A percentile compares a stretch with the other conserved stretches of the same genome.
These are phyloP conservation scores for Schrenkiella parvula DNA, from an alignment of 345 rosid genomes.

Conservation along the genomic window DNA sequence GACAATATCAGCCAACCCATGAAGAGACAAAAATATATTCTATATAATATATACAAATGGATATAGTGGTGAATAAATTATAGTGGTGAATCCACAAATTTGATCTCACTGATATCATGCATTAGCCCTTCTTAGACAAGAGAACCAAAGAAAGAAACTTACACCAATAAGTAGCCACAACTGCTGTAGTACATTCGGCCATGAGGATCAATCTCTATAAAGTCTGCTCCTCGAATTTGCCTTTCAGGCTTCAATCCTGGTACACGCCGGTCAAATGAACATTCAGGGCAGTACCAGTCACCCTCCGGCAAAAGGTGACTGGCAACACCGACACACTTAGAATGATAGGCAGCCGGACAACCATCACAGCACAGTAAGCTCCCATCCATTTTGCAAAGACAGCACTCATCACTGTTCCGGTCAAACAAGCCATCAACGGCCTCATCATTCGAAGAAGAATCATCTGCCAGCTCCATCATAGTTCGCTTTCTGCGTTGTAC, in stretches of 20 bases:
- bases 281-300: conserved; percentile 98
- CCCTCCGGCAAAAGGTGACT: conserved; percentile 86
- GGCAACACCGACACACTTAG: conserved; percentile 88
- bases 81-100: conserved; percentile 7
- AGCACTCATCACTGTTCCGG: conserved; percentile 90
- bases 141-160: conserved; percentile 44
- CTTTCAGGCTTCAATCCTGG: conserved; percentile 52
- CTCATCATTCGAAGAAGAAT: conserved; percentile 51
- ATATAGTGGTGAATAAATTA: too few relatives aligned
- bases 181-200: conserved; percentile 72
- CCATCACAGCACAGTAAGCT: conserved; percentile 95
- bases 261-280: conserved; percentile 54
- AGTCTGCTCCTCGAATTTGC: conserved; percentile 83
- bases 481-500: conserved; percentile 51
- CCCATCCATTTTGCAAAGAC: conserved; percentile 97
- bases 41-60: too few relatives aligned
- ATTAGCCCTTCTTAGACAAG: conserved; percentile 13
- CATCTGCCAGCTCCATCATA: conserved; percentile 43
- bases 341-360: conserved; percentile 98
- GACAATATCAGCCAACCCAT: conserved; percentile 21
- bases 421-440: conserved; percentile 51
- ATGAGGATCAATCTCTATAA: conserved; percentile 71
- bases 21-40: too few relatives aligned
- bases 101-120: neutral
- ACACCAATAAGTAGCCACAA: conserved; percentile 88